phyloP scores from a whole-genome alignment of 2,329 filamentous ascomycete species.

The Trichoderma endophyticum region DNA sequence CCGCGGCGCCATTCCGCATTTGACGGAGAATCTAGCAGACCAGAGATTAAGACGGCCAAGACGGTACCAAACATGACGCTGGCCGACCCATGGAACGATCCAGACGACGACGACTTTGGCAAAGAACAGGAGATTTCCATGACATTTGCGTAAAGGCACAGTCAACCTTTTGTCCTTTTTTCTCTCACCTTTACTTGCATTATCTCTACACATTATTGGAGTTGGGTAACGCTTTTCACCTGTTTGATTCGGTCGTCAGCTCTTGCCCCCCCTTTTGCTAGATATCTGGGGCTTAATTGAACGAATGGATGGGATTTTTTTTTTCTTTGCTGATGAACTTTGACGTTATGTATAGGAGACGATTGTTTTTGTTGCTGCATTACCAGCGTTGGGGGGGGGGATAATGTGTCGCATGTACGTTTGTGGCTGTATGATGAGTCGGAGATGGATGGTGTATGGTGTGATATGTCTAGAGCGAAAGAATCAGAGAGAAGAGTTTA shows the following conservation, averaged over 20 bases:
- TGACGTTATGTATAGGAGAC: background rate
- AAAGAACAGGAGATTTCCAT: conserved; percentile 73
- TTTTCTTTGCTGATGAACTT: background rate
- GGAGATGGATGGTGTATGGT: background rate
- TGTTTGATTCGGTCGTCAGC: background rate
- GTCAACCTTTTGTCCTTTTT: background rate
- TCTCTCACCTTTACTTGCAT: background rate
- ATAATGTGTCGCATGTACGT: background rate
- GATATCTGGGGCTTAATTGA: background rate
- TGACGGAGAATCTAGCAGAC: conserved; percentile 29
- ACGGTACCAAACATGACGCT: conserved; percentile 51
- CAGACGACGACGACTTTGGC: conserved; percentile 66
- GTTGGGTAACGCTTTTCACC: conserved; percentile 11
- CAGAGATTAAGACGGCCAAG: conserved; percentile 38
- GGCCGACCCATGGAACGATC: conserved; percentile 67
- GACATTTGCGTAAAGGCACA: conserved; percentile 65
- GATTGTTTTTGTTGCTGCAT: background rate
- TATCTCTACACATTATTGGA: background rate
- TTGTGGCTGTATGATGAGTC: background rate
- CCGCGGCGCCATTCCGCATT: background rate
- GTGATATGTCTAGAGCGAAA: background rate
- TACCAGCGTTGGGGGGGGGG: background rate
- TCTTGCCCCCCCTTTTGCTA: background rate
- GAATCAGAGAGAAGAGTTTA: background rate
- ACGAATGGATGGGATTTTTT: background rate